Conservation (phyloP, 192 early-diverging fungal species). For the Backusella luteola region DNA sequence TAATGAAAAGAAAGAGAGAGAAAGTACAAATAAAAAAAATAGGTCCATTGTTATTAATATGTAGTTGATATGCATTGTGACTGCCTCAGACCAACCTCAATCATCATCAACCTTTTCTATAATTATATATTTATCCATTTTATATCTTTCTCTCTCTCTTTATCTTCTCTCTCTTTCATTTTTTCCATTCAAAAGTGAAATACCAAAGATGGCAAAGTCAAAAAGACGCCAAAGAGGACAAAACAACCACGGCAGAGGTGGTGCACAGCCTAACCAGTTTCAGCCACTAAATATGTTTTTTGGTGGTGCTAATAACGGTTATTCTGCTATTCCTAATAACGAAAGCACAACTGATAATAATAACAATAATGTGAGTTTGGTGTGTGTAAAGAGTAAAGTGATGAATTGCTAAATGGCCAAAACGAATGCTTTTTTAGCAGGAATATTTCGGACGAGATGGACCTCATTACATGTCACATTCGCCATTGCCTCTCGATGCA, state of each 20-base stretch:
- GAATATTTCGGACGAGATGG: background rate
- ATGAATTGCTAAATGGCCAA: background rate
- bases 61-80: background rate
- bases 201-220: conserved; percentile 11
- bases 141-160: background rate
- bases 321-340: conserved; percentile 1
- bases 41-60: too few species aligned
- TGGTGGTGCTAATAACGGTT: background rate
- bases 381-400: background rate
- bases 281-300: conserved; percentile 9
- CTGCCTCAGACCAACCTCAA: background rate
- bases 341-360: background rate
- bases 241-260: background rate
- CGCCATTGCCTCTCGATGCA: background rate
- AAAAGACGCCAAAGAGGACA: conserved; percentile 9
- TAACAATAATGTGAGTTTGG: background rate
- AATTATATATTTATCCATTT: background rate
- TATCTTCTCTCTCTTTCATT: background rate
- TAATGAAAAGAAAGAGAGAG: background rate
- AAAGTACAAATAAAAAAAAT: background rate
- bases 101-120: background rate
- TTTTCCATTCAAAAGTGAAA: background rate
- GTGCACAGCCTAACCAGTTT: background rate
- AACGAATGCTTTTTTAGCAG: background rate
- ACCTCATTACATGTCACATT: background rate